phyloP scores from a whole-genome alignment of 2,329 filamentous ascomycete genomes.

The Ophiostoma sp. region DNA sequence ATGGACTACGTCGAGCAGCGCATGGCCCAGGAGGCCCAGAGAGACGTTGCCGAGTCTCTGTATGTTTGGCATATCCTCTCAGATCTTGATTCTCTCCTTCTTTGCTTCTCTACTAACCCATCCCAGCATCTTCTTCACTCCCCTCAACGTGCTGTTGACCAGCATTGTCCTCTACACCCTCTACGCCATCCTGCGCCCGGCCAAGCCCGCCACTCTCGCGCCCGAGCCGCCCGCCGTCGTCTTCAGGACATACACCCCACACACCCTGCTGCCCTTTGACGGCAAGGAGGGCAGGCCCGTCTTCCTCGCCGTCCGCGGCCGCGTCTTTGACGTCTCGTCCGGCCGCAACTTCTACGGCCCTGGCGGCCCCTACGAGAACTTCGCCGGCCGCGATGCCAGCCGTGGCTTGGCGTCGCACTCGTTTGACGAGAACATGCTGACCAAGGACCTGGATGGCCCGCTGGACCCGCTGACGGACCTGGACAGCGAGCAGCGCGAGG shows the following conservation, averaged over 20 bases:
- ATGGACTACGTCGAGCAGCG: slow-evolving; percentile 56
- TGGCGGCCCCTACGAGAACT: slow-evolving; percentile 91
- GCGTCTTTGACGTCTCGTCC: slow-evolving; percentile 81
- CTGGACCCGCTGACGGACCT: slow-evolving; percentile 72
- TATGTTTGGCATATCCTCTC: slow-evolving; percentile 12
- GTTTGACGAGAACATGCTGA: slow-evolving; percentile 94
- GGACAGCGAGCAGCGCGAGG: slow-evolving; percentile 70
- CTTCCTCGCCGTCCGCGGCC: slow-evolving; percentile 85
- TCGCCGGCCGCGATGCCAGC: slow-evolving; percentile 86
- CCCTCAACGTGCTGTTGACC: slow-evolving; percentile 58
- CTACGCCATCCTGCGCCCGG: slow-evolving; percentile 51
- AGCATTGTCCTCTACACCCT: slow-evolving; percentile 52
- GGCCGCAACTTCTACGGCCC: slow-evolving; percentile 95
- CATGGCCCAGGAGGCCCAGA: slow-evolving; percentile 50
- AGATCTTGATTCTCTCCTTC: background rate
- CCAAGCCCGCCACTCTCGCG: slow-evolving; percentile 45
- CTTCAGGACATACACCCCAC: slow-evolving; percentile 68
- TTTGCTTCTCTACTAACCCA: background rate
- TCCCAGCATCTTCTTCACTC: slow-evolving; percentile 49
- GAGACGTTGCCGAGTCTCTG: slow-evolving; percentile 28
- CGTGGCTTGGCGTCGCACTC: slow-evolving; percentile 83
- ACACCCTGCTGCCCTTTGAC: slow-evolving; percentile 78
- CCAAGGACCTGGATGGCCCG: slow-evolving; percentile 78
- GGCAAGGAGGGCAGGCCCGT: slow-evolving; percentile 69
- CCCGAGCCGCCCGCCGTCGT: slow-evolving; percentile 54